Conservation (phyloP, 345 rosid genomes). For the Melastoma malabathricum region DNA sequence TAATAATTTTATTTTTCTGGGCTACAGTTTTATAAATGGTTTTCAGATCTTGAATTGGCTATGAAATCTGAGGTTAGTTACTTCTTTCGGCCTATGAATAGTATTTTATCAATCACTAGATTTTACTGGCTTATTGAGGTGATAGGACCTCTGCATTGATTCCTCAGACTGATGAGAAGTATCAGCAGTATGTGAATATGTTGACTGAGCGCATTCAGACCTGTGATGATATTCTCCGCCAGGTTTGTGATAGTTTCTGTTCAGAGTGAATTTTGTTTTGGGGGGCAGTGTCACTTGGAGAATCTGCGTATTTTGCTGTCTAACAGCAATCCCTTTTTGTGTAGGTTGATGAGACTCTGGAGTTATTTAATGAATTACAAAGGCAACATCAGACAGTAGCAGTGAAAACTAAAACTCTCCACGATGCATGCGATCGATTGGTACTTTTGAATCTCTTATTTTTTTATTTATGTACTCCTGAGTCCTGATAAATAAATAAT, state of each 20-base stretch:
- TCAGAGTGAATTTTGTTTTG: neutral
- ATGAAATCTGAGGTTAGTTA: constrained; percentile 94
- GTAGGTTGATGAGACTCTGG: constrained; percentile 89
- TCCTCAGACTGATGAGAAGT: constrained; percentile 84
- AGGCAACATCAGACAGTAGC: constrained; percentile 89
- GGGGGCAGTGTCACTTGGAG: neutral
- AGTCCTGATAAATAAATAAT: too few species aligned
- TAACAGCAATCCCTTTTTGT: constrained; percentile 3
- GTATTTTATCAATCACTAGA: neutral
- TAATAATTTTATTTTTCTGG: constrained; percentile 22
- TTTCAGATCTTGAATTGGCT: constrained; percentile 92
- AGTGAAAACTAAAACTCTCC: constrained; percentile 97
- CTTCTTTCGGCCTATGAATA: constrained; percentile 10
- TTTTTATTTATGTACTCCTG: constrained; percentile 1
- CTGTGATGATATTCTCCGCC: constrained; percentile 74
- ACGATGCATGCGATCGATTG: constrained; percentile 93
- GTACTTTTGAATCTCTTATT: constrained; percentile 22
- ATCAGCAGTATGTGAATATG: constrained; percentile 71
- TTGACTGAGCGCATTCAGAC: constrained; percentile 75
- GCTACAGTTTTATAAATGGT: constrained; percentile 90
- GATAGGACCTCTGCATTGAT: constrained; percentile 6
- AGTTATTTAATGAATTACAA: constrained; percentile 67
- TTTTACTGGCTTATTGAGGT: neutral
- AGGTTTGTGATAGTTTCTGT: constrained; percentile 31
- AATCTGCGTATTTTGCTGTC: neutral